Percentiles rank a stretch among this genome's conserved stretches.
Conservation (phyloP, 2,329 filamentous ascomycete genomes). For the Leptodontidium sp. region DNA sequence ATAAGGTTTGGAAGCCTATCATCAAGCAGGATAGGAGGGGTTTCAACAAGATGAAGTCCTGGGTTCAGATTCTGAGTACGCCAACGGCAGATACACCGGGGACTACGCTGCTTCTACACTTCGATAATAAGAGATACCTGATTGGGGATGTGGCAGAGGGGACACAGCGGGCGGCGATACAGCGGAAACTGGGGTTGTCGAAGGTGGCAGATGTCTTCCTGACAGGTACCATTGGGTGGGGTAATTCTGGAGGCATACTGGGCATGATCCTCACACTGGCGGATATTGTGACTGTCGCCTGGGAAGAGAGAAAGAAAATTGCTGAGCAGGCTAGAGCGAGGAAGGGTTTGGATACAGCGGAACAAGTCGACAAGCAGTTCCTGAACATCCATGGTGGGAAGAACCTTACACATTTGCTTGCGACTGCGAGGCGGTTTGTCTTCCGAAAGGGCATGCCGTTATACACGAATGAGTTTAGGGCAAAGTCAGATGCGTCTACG, state of each 20-base stretch:
- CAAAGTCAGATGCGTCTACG: conserved; percentile 39
- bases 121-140: conserved; percentile 83
- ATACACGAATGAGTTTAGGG: conserved; percentile 69
- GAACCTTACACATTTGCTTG: conserved; percentile 82
- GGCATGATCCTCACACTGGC: conserved; percentile 87
- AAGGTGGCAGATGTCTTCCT: conserved; percentile 83
- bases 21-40: background rate
- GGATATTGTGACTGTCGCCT: conserved; percentile 63
- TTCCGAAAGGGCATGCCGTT: conserved; percentile 85
- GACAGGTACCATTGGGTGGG: conserved; percentile 79
- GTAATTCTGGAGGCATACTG: conserved; percentile 79
- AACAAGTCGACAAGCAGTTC: conserved; percentile 46
- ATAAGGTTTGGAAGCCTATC: background rate
- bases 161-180: conserved; percentile 74
- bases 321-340: conserved; percentile 46
- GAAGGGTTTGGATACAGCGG: conserved; percentile 22
- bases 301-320: conserved; percentile 53
- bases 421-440: conserved; percentile 84
- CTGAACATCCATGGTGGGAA: conserved; percentile 80
- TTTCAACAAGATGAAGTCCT: conserved; percentile 69
- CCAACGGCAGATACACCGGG: conserved; percentile 91
- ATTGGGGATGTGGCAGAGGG: conserved; percentile 87
- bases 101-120: conserved; percentile 78
- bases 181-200: conserved; percentile 67
- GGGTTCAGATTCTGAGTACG: conserved; percentile 77